A percentile compares a stretch with the other conserved stretches of the same genome.
Evolutionary conservation across 2,329 filamentous ascomycete genomes (phyloP).

Genomic region (Fusarium brevicatenulatum): DNA sequence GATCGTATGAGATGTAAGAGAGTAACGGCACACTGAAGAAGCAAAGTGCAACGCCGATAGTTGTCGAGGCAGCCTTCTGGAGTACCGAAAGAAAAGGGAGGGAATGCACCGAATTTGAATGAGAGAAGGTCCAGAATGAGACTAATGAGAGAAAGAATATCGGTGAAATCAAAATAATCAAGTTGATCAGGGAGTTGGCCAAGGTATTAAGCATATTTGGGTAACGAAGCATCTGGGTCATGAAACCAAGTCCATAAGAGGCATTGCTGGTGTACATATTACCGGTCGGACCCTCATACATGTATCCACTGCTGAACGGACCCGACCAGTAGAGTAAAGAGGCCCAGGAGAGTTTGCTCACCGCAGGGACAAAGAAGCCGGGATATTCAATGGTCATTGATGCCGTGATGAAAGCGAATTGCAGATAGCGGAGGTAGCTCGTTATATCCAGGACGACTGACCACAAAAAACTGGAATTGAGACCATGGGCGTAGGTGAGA

Average conservation of each 20-base stretch:
- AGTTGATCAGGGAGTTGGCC: neutral
- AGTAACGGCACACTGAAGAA: neutral
- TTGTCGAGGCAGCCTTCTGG: neutral
- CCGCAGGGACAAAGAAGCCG: neutral
- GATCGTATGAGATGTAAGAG: neutral
- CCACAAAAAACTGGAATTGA: neutral
- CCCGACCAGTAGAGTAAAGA: neutral
- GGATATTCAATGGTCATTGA: neutral
- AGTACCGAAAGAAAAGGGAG: neutral
- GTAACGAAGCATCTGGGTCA: neutral
- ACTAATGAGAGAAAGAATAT: neutral
- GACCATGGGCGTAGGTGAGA: neutral
- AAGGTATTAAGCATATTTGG: neutral
- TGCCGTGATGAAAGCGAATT: neutral
- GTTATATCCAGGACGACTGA: neutral
- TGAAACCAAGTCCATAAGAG: neutral
- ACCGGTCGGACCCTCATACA: neutral
- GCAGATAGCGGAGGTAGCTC: neutral
- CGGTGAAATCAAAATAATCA: neutral
- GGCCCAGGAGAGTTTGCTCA: neutral
- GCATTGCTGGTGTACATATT: slow-evolving; percentile 5
- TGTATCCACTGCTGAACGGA: neutral
- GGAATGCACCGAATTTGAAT: neutral
- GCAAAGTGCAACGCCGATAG: neutral
- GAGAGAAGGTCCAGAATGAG: neutral